Percentiles rank a stretch among this genome's conserved stretches.
Evolutionary conservation across 108 stramenopile species (phyloP).

Genomic region (Cyclotella choctawhatcheeana): DNA sequence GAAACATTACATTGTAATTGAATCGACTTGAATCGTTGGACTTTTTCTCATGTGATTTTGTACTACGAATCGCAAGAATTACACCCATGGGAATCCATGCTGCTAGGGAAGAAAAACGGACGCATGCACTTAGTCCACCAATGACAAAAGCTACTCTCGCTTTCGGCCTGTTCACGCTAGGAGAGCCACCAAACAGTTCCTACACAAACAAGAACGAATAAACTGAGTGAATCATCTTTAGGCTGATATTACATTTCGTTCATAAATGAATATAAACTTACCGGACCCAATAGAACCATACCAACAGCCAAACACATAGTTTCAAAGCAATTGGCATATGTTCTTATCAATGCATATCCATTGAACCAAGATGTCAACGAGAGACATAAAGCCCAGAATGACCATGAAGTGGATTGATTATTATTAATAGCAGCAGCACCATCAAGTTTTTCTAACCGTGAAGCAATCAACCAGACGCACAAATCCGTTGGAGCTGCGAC

Average conservation of each 20-base stretch:
- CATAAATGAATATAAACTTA: too few species aligned
- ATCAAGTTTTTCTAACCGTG: conserved; percentile 43
- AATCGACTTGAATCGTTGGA: neutral
- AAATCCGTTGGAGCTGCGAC: conserved; percentile 82
- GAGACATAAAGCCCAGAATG: conserved; percentile 48
- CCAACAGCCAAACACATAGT: conserved; percentile 57
- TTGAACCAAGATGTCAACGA: conserved; percentile 76
- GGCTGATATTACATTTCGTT: too few species aligned
- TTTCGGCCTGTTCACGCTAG: conserved; percentile 4
- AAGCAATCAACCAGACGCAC: conserved; percentile 63
- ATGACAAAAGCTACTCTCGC: conserved; percentile 71
- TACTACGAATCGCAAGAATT: conserved; percentile 54
- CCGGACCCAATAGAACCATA: conserved; percentile 63
- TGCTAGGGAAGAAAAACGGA: conserved; percentile 85
- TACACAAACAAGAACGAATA: neutral
- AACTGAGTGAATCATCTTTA: too few species aligned
- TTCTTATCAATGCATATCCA: conserved; percentile 81
- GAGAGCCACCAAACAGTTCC: conserved; percentile 9
- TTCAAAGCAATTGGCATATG: conserved; percentile 84
- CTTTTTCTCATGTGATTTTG: too few species aligned
- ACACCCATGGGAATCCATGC: conserved; percentile 82
- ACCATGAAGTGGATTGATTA: conserved; percentile 23
- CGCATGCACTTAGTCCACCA: conserved; percentile 78
- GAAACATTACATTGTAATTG: conserved; percentile 7
- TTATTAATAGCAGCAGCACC: neutral